Percentiles rank a stretch among this genome's conserved stretches.
These are phyloP conservation scores for Annona squamosa DNA, from an alignment of 164 flowering plant genomes.

Conservation along the genomic window DNA sequence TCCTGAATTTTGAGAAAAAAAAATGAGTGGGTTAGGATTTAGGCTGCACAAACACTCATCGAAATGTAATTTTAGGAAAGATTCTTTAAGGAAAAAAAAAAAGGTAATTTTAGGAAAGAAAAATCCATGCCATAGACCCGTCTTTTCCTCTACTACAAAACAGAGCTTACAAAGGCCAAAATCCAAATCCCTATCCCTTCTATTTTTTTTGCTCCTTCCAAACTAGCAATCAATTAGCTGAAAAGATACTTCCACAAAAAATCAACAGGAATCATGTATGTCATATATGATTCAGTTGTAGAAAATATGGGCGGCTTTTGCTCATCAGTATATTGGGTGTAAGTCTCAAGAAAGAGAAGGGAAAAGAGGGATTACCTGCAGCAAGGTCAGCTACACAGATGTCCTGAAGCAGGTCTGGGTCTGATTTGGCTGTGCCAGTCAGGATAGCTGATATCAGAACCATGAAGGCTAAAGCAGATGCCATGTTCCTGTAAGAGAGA, in stretches of 20 bases:
- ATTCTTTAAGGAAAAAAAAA: too few species aligned
- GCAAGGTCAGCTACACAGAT: conserved; percentile 54
- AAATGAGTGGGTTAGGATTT: background rate
- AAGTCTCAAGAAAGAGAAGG: background rate
- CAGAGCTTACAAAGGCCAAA: too few species aligned
- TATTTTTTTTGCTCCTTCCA: background rate
- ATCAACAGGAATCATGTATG: background rate
- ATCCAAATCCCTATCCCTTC: too few species aligned
- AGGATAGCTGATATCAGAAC: conserved; percentile 11
- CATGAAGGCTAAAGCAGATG: background rate
- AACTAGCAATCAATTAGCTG: background rate
- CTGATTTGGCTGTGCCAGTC: conserved; percentile 21
- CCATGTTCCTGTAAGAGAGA: conserved; percentile 1
- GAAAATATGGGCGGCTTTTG: background rate
- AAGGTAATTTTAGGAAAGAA: too few species aligned
- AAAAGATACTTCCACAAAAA: background rate
- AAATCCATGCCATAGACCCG: too few species aligned
- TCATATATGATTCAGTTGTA: background rate
- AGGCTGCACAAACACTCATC: too few species aligned
- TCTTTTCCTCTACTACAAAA: too few species aligned
- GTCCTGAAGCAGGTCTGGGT: conserved; percentile 58
- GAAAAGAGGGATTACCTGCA: conserved; percentile 25
- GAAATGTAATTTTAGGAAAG: too few species aligned
- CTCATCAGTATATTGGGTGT: background rate
- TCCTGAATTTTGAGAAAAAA: background rate